These are phyloP conservation scores for Anthracocystis walkeri DNA, from an alignment of 1,284 basidiomycete species.

Conservation along the genomic window DNA sequence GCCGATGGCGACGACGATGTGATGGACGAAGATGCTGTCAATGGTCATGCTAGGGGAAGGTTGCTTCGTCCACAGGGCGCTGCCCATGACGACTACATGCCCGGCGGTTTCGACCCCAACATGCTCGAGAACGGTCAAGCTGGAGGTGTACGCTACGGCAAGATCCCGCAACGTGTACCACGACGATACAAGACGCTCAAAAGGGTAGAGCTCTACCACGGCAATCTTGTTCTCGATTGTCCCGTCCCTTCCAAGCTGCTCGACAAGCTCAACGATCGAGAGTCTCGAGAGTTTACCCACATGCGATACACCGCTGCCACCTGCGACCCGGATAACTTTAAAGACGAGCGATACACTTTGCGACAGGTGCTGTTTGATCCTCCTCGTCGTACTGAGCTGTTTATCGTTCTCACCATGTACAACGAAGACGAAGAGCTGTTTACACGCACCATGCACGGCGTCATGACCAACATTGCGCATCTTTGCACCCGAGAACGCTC, in stretches of 20 bases:
- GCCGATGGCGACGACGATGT: conserved; percentile 50
- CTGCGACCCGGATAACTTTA: conserved; percentile 83
- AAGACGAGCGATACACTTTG: conserved; percentile 71
- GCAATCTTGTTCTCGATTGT: conserved; percentile 67
- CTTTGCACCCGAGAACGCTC: conserved; percentile 83
- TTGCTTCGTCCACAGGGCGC: conserved; percentile 20
- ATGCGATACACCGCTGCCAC: conserved; percentile 73
- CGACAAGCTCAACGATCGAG: conserved; percentile 79
- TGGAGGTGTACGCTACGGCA: conserved; percentile 57
- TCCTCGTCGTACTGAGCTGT: conserved; percentile 64
- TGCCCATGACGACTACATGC: conserved; percentile 47
- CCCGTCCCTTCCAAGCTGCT: conserved; percentile 63
- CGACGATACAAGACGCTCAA: conserved; percentile 66
- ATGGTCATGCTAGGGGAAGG: conserved; percentile 38
- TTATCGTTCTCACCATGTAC: conserved; percentile 68
- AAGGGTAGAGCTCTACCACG: conserved; percentile 65
- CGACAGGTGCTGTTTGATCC: conserved; percentile 66
- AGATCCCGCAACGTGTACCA: conserved; percentile 65
- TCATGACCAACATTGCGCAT: conserved; percentile 72
- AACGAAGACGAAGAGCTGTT: conserved; percentile 64
- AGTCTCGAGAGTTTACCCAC: conserved; percentile 84
- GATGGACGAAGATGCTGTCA: conserved; percentile 57
- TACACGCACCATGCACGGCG: conserved; percentile 66
- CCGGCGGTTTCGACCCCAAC: conserved; percentile 60
- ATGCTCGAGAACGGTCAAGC: conserved; percentile 54